Conservation (phyloP, 352 stramenopile species). For the Aphanomyces euteiches region DNA sequence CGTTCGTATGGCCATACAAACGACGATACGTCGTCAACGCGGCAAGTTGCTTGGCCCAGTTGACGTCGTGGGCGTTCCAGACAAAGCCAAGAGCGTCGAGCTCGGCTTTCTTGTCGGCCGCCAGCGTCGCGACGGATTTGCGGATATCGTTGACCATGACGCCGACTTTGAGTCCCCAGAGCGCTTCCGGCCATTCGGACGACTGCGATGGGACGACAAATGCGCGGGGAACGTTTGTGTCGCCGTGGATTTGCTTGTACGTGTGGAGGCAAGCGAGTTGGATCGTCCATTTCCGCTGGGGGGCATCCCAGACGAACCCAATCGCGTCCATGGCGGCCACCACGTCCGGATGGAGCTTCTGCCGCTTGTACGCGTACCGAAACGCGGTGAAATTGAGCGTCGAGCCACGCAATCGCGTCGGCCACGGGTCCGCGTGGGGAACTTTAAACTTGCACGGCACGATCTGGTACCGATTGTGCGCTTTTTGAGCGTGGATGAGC, state of each 20-base stretch:
- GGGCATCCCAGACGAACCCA: constrained; percentile 5
- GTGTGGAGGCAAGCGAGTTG: constrained; percentile 36
- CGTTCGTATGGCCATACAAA: not conserved
- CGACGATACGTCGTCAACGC: not conserved
- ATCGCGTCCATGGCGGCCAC: constrained; percentile 14
- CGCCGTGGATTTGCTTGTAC: constrained; percentile 41
- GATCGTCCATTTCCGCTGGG: not conserved
- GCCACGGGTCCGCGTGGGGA: constrained; percentile 5
- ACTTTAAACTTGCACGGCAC: constrained; percentile 3
- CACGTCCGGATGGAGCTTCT: not conserved
- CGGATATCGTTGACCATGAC: constrained; percentile 51
- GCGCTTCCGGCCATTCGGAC: constrained; percentile 36
- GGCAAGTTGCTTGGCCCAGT: constrained; percentile 43
- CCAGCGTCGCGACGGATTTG: constrained; percentile 41
- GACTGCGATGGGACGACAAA: constrained; percentile 50
- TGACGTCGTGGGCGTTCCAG: constrained; percentile 45
- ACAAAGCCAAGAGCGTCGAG: constrained; percentile 56
- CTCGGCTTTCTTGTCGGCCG: constrained; percentile 42
- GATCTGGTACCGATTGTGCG: constrained; percentile 1
- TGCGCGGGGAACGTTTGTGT: constrained; percentile 37
- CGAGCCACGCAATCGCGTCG: not conserved
- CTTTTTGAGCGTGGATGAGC: constrained; percentile 1
- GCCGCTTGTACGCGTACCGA: not conserved
- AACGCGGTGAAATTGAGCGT: constrained; percentile 17
- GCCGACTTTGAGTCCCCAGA: constrained; percentile 44